Base-by-base conservation (phyloP, 495 filamentous ascomycete species). In the Hapsidospora chrysogenum region DNA sequence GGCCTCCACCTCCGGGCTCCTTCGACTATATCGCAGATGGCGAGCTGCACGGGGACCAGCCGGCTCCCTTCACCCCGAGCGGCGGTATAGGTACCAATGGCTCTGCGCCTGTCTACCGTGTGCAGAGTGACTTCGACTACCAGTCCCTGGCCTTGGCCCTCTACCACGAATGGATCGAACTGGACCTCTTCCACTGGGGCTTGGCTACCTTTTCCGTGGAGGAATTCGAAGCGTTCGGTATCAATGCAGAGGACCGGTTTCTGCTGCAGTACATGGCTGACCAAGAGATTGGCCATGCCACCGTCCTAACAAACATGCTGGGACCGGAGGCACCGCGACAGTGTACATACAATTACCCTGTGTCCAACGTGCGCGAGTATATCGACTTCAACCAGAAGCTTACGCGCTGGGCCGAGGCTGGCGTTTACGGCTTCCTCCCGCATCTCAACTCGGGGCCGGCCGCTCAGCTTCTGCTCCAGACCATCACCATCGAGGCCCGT, bases 381-480 rank as follows among this genome's bases (percentile, higher is more conserved):
- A 57, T 92, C 40, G 83, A 92, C 57, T 92, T 92, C 54, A 78
- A 70, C 51, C 85, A 92, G 53, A 84, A 85, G 44, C 43, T 92
- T 9, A 92, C 85, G 6, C 77, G 83, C 17, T 82, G 66, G 43
- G 83, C 81, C 20, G 85, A 92, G 53, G 63, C 75, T 4, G 82
- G 85, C 17, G 83, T 86, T 2, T 86, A 81, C 53, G 82, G 83
- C 1, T 92, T 87, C 54, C 60, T 92, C 37, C 66, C 74, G 33
- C 84, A 92, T 50, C 64, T 92, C 11, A 72, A 92, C 49, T 76
- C 76, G 1, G 73, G 80, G 11, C 76, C 84, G 36, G 77, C 76
- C 11, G 80, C 66, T 0, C 72, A 76, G 44, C 54, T 92, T 14
- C 66, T 92, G 1, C 57, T 79, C 9, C 77, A 83, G 51, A 74